phyloP scores from a whole-genome alignment of 2,329 filamentous ascomycete species.

The Didymella keratinophila region DNA sequence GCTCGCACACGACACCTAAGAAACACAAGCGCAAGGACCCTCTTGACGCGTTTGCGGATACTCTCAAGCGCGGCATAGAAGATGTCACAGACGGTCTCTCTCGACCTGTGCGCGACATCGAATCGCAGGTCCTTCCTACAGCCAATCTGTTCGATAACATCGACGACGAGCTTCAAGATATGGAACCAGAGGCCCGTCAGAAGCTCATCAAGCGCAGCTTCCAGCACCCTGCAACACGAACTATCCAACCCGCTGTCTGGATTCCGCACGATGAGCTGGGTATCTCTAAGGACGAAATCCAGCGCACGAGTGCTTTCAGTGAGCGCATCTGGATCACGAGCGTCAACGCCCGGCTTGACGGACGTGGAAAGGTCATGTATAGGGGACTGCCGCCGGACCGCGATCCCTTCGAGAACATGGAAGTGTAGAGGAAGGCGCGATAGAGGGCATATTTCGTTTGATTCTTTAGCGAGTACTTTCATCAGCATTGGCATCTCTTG shows the following conservation, averaged over 20 bases:
- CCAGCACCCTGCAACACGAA: slow-evolving; percentile 85
- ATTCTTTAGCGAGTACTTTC: slow-evolving; percentile 15
- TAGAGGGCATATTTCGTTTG: neutral
- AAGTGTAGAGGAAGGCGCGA: slow-evolving; percentile 31
- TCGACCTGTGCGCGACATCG: slow-evolving; percentile 46
- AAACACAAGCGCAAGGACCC: slow-evolving; percentile 38
- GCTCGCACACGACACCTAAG: slow-evolving; percentile 26
- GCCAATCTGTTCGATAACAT: slow-evolving; percentile 86
- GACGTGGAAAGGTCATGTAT: slow-evolving; percentile 82
- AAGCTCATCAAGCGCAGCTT: slow-evolving; percentile 86
- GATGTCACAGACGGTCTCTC: slow-evolving; percentile 42
- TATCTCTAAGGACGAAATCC: slow-evolving; percentile 89
- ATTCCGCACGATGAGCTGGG: slow-evolving; percentile 90
- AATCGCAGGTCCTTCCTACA: slow-evolving; percentile 66
- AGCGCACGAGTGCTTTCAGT: slow-evolving; percentile 77
- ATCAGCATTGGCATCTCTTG: slow-evolving; percentile 3
- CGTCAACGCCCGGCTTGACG: slow-evolving; percentile 86
- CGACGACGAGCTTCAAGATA: slow-evolving; percentile 91
- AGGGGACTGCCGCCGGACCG: slow-evolving; percentile 84
- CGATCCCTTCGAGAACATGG: slow-evolving; percentile 52
- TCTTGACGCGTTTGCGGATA: slow-evolving; percentile 38
- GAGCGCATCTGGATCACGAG: slow-evolving; percentile 89
- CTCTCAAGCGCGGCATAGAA: slow-evolving; percentile 39
- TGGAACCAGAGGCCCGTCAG: slow-evolving; percentile 89
- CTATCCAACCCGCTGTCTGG: slow-evolving; percentile 88